Evolutionary conservation across 768 basidiomycete species (phyloP).

Genomic region (Macrolepiota dolichaula): DNA sequence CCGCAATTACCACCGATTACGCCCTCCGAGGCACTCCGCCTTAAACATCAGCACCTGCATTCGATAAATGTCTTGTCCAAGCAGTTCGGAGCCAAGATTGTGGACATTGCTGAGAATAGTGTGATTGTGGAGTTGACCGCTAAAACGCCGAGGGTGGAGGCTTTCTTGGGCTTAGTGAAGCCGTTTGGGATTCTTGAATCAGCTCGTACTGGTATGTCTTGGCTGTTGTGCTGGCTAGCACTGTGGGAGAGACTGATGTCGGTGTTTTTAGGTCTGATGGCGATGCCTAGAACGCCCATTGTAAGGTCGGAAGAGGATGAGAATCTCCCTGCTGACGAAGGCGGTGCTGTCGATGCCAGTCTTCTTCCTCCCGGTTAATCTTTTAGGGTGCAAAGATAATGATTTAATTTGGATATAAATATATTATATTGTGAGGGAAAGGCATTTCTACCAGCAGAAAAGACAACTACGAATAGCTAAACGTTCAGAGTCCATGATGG

Average conservation of each 20-base stretch:
- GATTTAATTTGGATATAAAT: not conserved
- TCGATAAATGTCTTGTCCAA: constrained; percentile 80
- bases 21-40: constrained; percentile 81
- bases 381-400: not conserved
- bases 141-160: constrained; percentile 88
- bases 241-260: not conserved
- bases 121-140: constrained; percentile 95
- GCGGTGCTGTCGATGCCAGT: constrained; percentile 79
- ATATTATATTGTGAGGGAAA: not conserved
- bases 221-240: constrained; percentile 1
- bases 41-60: constrained; percentile 86
- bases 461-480: not conserved
- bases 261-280: constrained; percentile 76
- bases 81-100: constrained; percentile 91
- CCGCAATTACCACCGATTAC: constrained; percentile 44
- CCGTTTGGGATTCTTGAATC: constrained; percentile 96
- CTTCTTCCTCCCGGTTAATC: constrained; percentile 86
- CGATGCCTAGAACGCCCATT: constrained; percentile 96
- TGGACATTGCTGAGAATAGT: constrained; percentile 92
- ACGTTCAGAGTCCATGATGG: not conserved
- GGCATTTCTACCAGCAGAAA: not conserved
- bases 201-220: constrained; percentile 78
- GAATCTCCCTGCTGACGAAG: constrained; percentile 38
- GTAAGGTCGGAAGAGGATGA: constrained; percentile 55
- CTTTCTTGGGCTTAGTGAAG: constrained; percentile 86